Evolutionary conservation across 2,329 filamentous ascomycete species (phyloP), one percentile per base, ranked within the genome.

Genomic region (Helotiales sp.): DNA sequence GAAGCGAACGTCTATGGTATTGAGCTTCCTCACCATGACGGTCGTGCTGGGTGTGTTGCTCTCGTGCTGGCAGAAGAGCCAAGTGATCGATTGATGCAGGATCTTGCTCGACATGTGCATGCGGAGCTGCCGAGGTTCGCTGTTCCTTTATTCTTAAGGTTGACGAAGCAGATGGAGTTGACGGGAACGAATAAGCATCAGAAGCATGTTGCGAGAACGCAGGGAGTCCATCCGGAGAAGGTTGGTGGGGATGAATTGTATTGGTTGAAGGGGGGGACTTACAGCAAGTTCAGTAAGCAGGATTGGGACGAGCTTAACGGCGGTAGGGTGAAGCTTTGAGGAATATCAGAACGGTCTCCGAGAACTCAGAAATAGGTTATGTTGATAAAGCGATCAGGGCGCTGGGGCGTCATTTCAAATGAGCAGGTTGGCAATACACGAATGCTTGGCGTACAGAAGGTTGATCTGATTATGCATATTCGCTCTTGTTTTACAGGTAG

Each of bases 141-240:
- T 0, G 81, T 87, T 4, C 92, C 92, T 0, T 66, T 95, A 0
- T 96, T 96, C 74, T 71, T 96, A 48, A 80, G 92, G 12, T 73
- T 92, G 5, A 81, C 87, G 7, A 77, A 75, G 25, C 73, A 75
- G 2, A 80, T 84, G 63, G 84, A 88, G 67, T 80, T 84, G 1
- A 96, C 92, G 4, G 91, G 91, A 0, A 96, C 91, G 48, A 89
- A 91, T 68, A 96, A 96, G 79, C 90, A 96, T 76, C 88, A 93
- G 74, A 96, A 96, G 74, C 84, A 88, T 62, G 74, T 77, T 0
- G 71, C 96, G 62, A 79, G 90, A n/a, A 77, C 79, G 2, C 82
- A 93, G 61, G 91, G 92, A 0, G 89, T 93, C 0, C 83, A 90
- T 66, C 89, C 88, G 0, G 73, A 68, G 3, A 82, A 82, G 66